Conservation (phyloP, 1,139 yeast species). For the Hansenula sp. region DNA sequence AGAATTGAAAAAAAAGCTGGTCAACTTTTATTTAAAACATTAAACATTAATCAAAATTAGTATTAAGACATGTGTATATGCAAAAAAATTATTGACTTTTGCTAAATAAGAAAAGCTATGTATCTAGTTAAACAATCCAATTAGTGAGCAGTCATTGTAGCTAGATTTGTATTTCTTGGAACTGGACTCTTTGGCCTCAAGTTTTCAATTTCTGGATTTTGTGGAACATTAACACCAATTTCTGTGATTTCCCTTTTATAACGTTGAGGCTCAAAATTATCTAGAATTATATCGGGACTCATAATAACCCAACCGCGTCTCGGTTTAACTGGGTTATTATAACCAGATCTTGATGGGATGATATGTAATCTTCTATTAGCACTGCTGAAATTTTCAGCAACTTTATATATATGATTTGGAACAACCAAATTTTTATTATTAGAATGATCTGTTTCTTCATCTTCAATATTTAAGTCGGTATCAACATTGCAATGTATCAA, state of each 20-base stretch:
- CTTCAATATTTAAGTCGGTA: constrained; percentile 75
- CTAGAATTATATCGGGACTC: constrained; percentile 76
- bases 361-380: constrained; percentile 82
- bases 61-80: background rate
- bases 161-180: constrained; percentile 22
- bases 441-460: constrained; percentile 19
- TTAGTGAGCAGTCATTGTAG: background rate
- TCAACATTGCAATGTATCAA: constrained; percentile 90
- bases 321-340: constrained; percentile 57
- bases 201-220: constrained; percentile 67
- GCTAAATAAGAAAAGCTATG: too few relatives aligned
- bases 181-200: constrained; percentile 82
- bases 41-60: background rate
- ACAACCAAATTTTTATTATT: constrained; percentile 39
- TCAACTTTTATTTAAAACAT: too few relatives aligned
- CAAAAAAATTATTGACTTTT: too few relatives aligned
- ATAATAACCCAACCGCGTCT: constrained; percentile 91
- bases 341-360: constrained; percentile 67
- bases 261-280: constrained; percentile 56
- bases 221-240: constrained; percentile 54
- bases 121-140: too few relatives aligned
- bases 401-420: constrained; percentile 72
- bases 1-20: too few relatives aligned
- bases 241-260: constrained; percentile 40
- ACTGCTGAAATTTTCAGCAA: constrained; percentile 87